phyloP scores from a whole-genome alignment of 495 filamentous ascomycete species.

The Penicillium tannophilum region DNA sequence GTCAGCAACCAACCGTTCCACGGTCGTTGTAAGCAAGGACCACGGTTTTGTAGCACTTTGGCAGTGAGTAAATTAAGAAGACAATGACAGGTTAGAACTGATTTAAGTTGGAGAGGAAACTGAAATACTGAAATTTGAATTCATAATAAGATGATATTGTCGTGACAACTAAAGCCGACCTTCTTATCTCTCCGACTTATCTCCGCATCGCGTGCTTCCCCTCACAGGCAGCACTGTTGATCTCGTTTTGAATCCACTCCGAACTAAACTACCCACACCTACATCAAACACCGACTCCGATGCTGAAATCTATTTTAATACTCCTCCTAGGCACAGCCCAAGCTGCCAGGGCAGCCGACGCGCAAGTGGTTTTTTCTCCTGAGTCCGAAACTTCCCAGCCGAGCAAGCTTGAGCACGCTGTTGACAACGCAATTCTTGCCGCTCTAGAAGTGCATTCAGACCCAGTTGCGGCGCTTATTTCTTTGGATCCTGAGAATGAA shows the following conservation, averaged over 20 bases:
- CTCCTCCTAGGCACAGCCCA: slow-evolving; percentile 5
- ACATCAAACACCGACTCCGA: background rate
- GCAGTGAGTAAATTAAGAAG: no score
- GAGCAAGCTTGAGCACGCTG: slow-evolving; percentile 3
- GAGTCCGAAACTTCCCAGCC: background rate
- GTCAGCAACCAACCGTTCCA: no score
- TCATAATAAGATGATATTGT: no score
- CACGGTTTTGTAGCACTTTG: no score
- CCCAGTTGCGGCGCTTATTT: slow-evolving; percentile 10
- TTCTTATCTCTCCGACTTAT: background rate
- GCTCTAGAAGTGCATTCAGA: slow-evolving; percentile 11
- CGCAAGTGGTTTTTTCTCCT: slow-evolving; percentile 14
- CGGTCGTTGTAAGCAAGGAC: no score
- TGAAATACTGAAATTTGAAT: no score
- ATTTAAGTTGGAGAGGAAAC: no score
- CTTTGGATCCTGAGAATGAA: slow-evolving; percentile 3
- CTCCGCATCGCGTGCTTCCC: background rate
- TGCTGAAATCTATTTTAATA: slow-evolving; percentile 8
- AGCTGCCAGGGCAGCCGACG: slow-evolving; percentile 3
- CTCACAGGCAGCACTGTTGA: background rate
- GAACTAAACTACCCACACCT: background rate
- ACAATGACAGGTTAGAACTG: no score
- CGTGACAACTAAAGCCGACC: background rate
- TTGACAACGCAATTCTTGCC: slow-evolving; percentile 8
- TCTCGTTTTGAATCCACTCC: background rate